Conservation (phyloP, 345 rosid genomes). For the Euphorbia pulcherrima region DNA sequence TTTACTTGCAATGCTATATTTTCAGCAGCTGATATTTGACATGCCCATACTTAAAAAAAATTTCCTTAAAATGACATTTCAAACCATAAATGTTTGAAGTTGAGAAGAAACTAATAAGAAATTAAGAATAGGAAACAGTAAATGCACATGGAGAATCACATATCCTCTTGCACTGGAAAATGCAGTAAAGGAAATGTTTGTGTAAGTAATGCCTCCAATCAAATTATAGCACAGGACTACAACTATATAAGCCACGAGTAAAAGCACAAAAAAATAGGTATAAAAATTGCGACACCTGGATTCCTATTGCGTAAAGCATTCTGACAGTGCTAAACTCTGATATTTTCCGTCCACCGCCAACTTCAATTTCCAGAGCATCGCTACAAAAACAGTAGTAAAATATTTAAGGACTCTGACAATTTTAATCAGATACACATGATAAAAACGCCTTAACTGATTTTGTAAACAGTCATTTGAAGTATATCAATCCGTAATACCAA, state of each 20-base stretch:
- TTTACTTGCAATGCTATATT: not conserved
- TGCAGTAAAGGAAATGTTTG: not conserved
- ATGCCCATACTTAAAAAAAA: not conserved
- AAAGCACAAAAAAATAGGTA: not conserved
- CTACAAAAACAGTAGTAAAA: slow-evolving; percentile 38
- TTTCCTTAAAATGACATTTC: not conserved
- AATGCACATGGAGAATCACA: not conserved
- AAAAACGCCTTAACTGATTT: not conserved
- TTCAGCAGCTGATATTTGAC: not conserved
- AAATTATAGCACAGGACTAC: not conserved
- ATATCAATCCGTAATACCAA: not conserved
- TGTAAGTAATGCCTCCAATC: not conserved
- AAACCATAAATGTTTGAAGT: not conserved
- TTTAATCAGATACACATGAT: not conserved
- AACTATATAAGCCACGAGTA: not conserved
- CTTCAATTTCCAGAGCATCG: slow-evolving; percentile 76
- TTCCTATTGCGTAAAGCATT: slow-evolving; percentile 70
- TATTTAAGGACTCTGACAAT: not conserved
- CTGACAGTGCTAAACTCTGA: slow-evolving; percentile 81
- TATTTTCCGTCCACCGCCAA: slow-evolving; percentile 90
- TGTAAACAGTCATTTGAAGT: not conserved
- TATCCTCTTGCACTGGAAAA: not conserved
- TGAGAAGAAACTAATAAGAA: not conserved
- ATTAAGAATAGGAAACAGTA: not conserved
- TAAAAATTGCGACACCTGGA: slow-evolving; percentile 49